These are phyloP conservation scores for Pisolithus thermaeus DNA, from an alignment of 1,284 basidiomycete genomes.

Conservation along the genomic window DNA sequence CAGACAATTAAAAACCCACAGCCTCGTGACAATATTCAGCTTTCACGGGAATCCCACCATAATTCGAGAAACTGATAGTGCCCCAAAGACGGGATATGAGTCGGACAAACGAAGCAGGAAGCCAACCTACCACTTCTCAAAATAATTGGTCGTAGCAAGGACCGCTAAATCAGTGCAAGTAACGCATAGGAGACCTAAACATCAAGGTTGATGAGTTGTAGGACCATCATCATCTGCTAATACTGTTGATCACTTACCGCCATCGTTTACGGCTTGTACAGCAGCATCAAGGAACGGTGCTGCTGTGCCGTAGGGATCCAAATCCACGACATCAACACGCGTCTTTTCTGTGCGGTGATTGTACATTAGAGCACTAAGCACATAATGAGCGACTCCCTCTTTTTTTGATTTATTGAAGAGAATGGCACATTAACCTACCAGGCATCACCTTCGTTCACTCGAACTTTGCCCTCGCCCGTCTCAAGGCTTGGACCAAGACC, in stretches of 20 bases:
- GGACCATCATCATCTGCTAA: slow-evolving; percentile 1
- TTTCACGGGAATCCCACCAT: slow-evolving; percentile 90
- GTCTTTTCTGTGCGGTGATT: slow-evolving; percentile 68
- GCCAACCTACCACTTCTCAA: slow-evolving; percentile 83
- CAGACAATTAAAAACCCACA: slow-evolving; percentile 38
- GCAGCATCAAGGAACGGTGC: slow-evolving; percentile 97
- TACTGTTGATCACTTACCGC: slow-evolving; percentile 48
- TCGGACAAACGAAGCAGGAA: not conserved
- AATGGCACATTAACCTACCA: slow-evolving; percentile 48
- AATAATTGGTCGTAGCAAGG: slow-evolving; percentile 89
- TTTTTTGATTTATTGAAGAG: not conserved
- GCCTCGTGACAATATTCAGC: slow-evolving; percentile 94
- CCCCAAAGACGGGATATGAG: not conserved
- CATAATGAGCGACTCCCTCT: not conserved
- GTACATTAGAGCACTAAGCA: slow-evolving; percentile 81
- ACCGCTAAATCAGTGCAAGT: slow-evolving; percentile 97
- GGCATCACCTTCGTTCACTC: slow-evolving; percentile 89
- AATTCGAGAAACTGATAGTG: slow-evolving; percentile 79
- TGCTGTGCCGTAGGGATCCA: slow-evolving; percentile 97
- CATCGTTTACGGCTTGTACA: slow-evolving; percentile 86
- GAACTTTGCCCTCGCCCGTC: slow-evolving; percentile 47
- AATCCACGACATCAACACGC: slow-evolving; percentile 90
- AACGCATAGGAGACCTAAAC: slow-evolving; percentile 81
- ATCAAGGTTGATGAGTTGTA: slow-evolving; percentile 1
- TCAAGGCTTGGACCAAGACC: slow-evolving; percentile 50